Evolutionary conservation across 257 asterid species (phyloP).

Genomic region (Knoxia roxburghii): DNA sequence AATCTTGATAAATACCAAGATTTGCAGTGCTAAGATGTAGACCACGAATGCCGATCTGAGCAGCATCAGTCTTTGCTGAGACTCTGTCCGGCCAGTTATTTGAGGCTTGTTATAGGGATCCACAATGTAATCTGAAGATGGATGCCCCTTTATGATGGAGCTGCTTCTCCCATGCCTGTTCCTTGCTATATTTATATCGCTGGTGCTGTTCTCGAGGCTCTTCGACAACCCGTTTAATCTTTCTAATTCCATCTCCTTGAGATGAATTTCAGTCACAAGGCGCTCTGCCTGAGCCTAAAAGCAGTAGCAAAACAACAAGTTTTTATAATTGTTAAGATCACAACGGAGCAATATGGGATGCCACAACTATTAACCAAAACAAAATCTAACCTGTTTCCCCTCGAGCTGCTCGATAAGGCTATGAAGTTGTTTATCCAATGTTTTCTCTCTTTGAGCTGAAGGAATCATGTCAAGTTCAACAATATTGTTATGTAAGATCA

Average conservation of each 20-base stretch:
- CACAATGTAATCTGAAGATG: conserved; percentile 42
- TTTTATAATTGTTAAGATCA: background rate
- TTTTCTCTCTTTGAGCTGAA: conserved; percentile 88
- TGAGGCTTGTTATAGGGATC: conserved; percentile 57
- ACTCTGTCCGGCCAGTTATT: conserved; percentile 47
- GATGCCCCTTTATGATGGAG: conserved; percentile 36
- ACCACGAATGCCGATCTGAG: conserved; percentile 81
- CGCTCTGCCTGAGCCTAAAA: conserved; percentile 85
- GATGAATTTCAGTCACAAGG: conserved; percentile 55
- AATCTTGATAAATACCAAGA: conserved; percentile 79
- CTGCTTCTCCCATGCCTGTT: conserved; percentile 60
- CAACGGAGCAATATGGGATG: background rate
- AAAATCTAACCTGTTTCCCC: conserved; percentile 61
- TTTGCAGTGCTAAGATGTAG: conserved; percentile 68
- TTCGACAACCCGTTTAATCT: conserved; percentile 55
- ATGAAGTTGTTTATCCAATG: conserved; percentile 90
- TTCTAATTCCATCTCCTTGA: conserved; percentile 73
- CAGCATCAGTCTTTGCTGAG: conserved; percentile 68
- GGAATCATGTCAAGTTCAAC: conserved; percentile 7
- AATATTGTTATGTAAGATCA: background rate
- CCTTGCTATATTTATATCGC: conserved; percentile 49
- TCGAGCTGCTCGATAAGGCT: conserved; percentile 90
- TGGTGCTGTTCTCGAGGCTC: conserved; percentile 47
- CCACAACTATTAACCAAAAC: background rate
- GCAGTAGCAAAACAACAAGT: conserved; percentile 10